Base-by-base conservation (phyloP, 2,329 filamentous ascomycete genomes). In the Colletotrichum coccodes region DNA sequence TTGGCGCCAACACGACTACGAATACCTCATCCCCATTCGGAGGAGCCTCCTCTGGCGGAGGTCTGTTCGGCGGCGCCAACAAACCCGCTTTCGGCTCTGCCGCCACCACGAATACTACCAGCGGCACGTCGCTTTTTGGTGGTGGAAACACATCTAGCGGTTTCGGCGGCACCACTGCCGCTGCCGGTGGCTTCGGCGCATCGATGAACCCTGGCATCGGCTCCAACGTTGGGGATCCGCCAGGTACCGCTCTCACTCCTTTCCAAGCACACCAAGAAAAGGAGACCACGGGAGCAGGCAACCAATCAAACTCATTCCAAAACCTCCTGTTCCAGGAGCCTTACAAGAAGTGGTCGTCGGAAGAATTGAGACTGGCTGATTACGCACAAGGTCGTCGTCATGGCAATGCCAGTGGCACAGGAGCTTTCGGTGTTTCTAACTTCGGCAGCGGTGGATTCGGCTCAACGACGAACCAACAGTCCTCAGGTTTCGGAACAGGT, bases 291-390 rank as follows among this genome's bases (percentile, higher is more conserved):
- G 86, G 82, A 72, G 80, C 79, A 21, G 78, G 81, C n/a, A 85
- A 81, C 63, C 76, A 87, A 74, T 73, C 82, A 72, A 89, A 92
- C 75, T 86, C 91, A 4, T 97, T 92, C 79, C 93, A 96, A 79
- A 95, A 90, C 73, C 89, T 97, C 64, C 83, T 91, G 26, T 94
- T 95, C 78, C 91, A 92, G 81, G 90, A 91, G 28, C 88, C 92
- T 1, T 97, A 95, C 83, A 91, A 91, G 79, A 97, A 96, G 78
- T 98, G 92, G 84, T 98, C 95, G 11, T 89, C 93, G n/a, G 96
- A 93, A 75, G 92, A 96, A 79, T 82, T 96, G 61, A 87, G 93
- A 76, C 81, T 97, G 70, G 94, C 90, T 52, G 96, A 99, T 80
- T 99, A 99, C 78, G 89, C 91, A 68, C 92, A 95, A 79, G 95